A percentile compares a stretch with the other conserved stretches of the same genome.
Evolutionary conservation across 352 stramenopile genomes (phyloP).

Genomic region (Pythium aphanidermatum): DNA sequence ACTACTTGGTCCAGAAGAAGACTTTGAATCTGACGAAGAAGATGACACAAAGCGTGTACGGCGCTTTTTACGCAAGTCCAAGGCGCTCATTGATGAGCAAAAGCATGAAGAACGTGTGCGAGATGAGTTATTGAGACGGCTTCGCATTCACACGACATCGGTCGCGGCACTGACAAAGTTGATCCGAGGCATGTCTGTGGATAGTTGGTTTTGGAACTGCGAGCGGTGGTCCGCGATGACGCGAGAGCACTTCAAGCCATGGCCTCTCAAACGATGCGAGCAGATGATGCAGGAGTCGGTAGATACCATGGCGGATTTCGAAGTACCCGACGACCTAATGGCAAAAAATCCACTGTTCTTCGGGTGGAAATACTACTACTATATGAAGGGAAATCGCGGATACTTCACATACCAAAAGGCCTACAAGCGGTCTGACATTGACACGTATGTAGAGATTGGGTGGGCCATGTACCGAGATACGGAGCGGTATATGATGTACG

Average conservation of each 20-base stretch:
- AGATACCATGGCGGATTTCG: not conserved
- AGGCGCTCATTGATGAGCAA: no score
- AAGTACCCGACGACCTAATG: no score
- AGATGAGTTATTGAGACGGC: no score
- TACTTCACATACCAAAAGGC: constrained; percentile 1
- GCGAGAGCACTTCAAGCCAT: constrained; percentile 1
- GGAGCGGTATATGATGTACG: not conserved
- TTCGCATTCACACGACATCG: no score
- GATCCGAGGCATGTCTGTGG: not conserved
- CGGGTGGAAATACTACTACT: not conserved
- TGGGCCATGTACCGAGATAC: constrained; percentile 1
- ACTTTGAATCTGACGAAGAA: no score
- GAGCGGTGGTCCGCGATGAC: constrained; percentile 4
- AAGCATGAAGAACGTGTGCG: no score
- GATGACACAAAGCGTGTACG: no score
- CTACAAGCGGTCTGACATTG: not conserved
- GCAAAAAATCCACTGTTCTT: no score
- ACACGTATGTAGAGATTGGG: not conserved
- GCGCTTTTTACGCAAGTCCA: no score
- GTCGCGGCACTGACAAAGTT: no score
- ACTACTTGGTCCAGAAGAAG: no score
- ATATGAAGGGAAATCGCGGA: not conserved
- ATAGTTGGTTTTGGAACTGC: constrained; percentile 7
- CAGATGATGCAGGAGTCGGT: not conserved
- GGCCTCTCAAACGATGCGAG: not conserved